Percentiles rank a stretch among this genome's conserved stretches.
Evolutionary conservation across 2,329 filamentous ascomycete genomes (phyloP).

Genomic region (Trichoderma endophyticum): DNA sequence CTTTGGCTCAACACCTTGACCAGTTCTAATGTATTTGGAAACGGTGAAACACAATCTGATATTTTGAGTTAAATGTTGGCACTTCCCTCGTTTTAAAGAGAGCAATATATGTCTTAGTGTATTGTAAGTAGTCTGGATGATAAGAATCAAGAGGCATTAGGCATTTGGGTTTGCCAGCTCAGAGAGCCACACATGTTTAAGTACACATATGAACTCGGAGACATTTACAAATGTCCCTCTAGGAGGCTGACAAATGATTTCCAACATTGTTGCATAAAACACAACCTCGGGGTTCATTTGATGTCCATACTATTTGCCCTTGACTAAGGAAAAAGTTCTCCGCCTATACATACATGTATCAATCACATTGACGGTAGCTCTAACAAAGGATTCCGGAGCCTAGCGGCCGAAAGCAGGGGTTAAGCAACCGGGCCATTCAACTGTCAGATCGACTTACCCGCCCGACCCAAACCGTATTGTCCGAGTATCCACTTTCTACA

Average conservation of each 20-base stretch:
- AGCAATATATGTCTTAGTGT: not conserved
- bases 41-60: not conserved
- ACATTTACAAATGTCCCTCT: not conserved
- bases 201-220: not conserved
- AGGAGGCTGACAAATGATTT: not conserved
- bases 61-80: not conserved
- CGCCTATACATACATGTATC: not conserved
- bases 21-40: not conserved
- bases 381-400: not conserved
- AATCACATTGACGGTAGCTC: not conserved
- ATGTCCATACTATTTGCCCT: not conserved
- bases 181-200: not conserved
- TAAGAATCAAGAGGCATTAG: not conserved
- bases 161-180: no score
- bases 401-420: not conserved
- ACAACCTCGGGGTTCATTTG: not conserved
- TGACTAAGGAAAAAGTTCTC: accelerated
- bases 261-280: not conserved
- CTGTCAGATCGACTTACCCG: not conserved
- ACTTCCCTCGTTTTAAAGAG: not conserved
- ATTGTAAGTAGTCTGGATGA: not conserved
- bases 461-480: not conserved
- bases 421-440: not conserved
- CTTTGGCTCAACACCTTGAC: not conserved
- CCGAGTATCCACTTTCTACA: not conserved